Base-by-base conservation (phyloP, 139 green algal species). In the Ostreobium quekettii region DNA sequence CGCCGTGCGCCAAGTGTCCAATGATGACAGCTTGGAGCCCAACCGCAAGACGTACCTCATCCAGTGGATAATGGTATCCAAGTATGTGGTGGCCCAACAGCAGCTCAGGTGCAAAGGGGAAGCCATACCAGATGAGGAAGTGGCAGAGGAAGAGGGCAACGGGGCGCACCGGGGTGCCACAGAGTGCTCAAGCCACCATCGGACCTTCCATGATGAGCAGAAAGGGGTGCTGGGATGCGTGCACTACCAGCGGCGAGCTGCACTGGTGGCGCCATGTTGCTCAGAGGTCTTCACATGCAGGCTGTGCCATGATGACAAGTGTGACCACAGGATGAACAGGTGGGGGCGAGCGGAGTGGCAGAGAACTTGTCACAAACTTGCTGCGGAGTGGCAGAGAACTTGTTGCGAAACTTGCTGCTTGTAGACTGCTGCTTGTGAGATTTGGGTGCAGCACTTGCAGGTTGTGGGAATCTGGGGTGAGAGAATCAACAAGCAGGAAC, bases 1-100 rank as follows among this genome's bases (percentile, higher is more conserved):
- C n/a, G 92, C 94, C 2, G 91, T 96, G 42, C 86, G 89, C n/a
- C 76, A 80, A 3, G 83, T 97, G 15, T 86, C 76, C 8, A 89
- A 71, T 31, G 94, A 99, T 80, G 66, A 80, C 0, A 80, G 74
- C 7, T 78, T 99, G 73, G 93, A 96, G 61, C 87, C 90, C 1
- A 66, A 88, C 59, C 83, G 90, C 69, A 96, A 97, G 78, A 88
- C 91, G 1, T 99, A 99, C 80, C 78, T 99, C 22, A 93, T 97
- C 35, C 94, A 99, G 75, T 89, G 96, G 83, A 88, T 99, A 63
- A 97, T 99, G 91, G 84, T 82, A 4, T 83, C 74, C 31, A 76
- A 78, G 57, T 89, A 87, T 73, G 82, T 89, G 35, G 77, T 86
- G 46, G 75, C 76, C 6, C 79, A 87, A 70, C 83, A 85, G 75